Evolutionary conservation across 2,329 filamentous ascomycete genomes (phyloP), one percentile per base, ranked within the genome.

Genomic region (Exophiala sp.): DNA sequence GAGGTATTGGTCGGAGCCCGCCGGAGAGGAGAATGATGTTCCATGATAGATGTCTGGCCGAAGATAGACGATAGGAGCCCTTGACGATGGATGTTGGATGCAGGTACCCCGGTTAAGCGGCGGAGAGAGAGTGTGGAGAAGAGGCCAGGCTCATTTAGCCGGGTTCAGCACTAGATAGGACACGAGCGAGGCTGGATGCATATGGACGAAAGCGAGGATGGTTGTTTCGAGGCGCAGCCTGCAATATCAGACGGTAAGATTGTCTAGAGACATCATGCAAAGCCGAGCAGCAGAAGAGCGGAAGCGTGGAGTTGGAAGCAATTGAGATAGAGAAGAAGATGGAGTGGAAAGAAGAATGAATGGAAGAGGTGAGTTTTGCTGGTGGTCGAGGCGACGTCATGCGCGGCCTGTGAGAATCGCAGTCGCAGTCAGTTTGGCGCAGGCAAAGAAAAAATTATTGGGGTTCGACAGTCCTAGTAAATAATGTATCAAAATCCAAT

Each of bases 1-100:
- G 54, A 57, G 16, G 51, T 57, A 30, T 41, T 52, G 37, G 54
- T 57, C 2, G 54, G 43, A 14, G 48, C 51, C 9, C 54, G 54
- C 9, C 40, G 48, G 13, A 57, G 54, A 43, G 54, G 51, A 39
- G 54, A 52, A 23, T 46, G 43, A 41, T 37, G 29, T 7, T 57
- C 54, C 51, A 52, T 54, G 35, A 23, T 43, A 45, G 35, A 10
- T 14, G 14, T 10, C 3, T 13, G 3, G 18, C 21, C 24, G 30
- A 44, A 19, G 41, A 37, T 29, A n/a, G 34, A 14, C 19, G 9
- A 24, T 40, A 4, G 38, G 6, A 13, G 19, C 19, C 3, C 11
- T 8, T 16, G 22, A n/a, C 16, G 32, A 47, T 39, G 24, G 38
- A 41, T 16, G 18, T 24, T 16, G n/a, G 35, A 24, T 46, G 32